Evolutionary conservation across 2,329 filamentous ascomycete genomes (phyloP).

Genomic region (Trichoderma sp.): DNA sequence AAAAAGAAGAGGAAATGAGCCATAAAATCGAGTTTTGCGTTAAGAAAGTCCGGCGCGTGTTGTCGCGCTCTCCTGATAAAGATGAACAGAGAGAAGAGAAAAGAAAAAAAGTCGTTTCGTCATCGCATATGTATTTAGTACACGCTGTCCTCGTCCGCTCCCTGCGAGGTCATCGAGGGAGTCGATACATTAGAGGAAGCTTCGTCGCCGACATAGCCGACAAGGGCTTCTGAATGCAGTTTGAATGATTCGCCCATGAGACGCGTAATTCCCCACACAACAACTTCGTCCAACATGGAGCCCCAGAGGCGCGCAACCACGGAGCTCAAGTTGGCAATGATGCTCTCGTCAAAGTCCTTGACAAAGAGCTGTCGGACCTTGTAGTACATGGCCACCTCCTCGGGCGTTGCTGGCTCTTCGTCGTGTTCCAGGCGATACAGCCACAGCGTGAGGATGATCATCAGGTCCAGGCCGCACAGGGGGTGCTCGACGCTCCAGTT

Average conservation of each 20-base stretch:
- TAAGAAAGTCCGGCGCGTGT: constrained; percentile 27
- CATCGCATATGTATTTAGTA: constrained; percentile 57
- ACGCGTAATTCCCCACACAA: constrained; percentile 96
- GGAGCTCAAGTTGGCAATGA: constrained; percentile 85
- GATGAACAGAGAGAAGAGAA: constrained; percentile 23
- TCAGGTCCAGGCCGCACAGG: constrained; percentile 91
- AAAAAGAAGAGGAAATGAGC: neutral
- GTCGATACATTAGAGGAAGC: constrained; percentile 67
- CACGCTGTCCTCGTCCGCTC: constrained; percentile 69
- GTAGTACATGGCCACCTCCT: constrained; percentile 86
- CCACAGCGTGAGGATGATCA: constrained; percentile 97
- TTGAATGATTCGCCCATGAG: constrained; percentile 99
- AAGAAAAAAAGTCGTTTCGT: constrained; percentile 45
- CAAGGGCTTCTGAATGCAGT: constrained; percentile 88
- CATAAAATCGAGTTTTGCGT: constrained; percentile 27
- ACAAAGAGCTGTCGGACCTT: constrained; percentile 88
- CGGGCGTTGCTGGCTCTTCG: constrained; percentile 82
- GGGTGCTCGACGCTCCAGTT: constrained; percentile 99
- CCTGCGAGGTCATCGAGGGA: constrained; percentile 70
- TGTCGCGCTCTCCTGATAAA: constrained; percentile 25
- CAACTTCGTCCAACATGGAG: constrained; percentile 96
- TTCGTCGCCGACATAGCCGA: constrained; percentile 89
- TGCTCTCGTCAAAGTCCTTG: constrained; percentile 81
- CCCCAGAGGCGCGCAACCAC: constrained; percentile 94
- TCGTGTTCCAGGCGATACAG: constrained; percentile 99